phyloP scores from a whole-genome alignment of 805 yeast species.

The Metschnikowia cerradonensis region DNA sequence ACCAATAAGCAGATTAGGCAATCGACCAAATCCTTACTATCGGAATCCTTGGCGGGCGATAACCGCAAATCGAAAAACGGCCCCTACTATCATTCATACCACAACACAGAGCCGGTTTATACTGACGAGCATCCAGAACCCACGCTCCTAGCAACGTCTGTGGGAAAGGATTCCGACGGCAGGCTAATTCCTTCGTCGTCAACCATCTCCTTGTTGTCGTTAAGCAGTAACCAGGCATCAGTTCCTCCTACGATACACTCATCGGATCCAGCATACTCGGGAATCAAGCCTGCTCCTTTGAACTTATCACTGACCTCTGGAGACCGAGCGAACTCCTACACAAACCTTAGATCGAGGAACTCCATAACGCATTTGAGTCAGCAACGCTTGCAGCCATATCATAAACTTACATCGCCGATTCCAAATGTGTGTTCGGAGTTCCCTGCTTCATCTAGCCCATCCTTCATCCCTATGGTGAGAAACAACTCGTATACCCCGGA shows the following conservation, averaged over 20 bases:
- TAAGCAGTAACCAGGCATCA: slow-evolving; percentile 21
- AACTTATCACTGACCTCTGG: slow-evolving; percentile 6
- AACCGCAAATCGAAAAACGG: slow-evolving; percentile 1
- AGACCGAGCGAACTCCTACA: slow-evolving; percentile 18
- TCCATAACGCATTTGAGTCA: slow-evolving; percentile 24
- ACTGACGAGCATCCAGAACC: slow-evolving; percentile 44
- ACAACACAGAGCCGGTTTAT: slow-evolving; percentile 15
- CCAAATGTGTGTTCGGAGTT: slow-evolving; percentile 13
- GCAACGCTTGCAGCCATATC: slow-evolving; percentile 37
- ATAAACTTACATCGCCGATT: slow-evolving; percentile 29
- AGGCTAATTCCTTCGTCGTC: slow-evolving; percentile 41
- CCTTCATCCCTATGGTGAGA: slow-evolving; percentile 28
- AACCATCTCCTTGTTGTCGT: slow-evolving; percentile 36
- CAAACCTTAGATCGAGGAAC: slow-evolving; percentile 16
- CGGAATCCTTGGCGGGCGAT: slow-evolving; percentile 27
- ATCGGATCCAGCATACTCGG: neutral
- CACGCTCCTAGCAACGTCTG: slow-evolving; percentile 39
- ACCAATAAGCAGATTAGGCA: slow-evolving; percentile 8
- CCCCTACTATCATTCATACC: slow-evolving; percentile 4
- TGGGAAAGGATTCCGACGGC: slow-evolving; percentile 39
- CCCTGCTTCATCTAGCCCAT: slow-evolving; percentile 18
- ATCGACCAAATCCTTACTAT: slow-evolving; percentile 21
- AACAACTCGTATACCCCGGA: slow-evolving; percentile 35
- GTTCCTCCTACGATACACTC: neutral
- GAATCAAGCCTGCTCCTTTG: slow-evolving; percentile 2